phyloP scores from a whole-genome alignment of 164 flowering plant genomes.

The Aristolochia fimbriata region DNA sequence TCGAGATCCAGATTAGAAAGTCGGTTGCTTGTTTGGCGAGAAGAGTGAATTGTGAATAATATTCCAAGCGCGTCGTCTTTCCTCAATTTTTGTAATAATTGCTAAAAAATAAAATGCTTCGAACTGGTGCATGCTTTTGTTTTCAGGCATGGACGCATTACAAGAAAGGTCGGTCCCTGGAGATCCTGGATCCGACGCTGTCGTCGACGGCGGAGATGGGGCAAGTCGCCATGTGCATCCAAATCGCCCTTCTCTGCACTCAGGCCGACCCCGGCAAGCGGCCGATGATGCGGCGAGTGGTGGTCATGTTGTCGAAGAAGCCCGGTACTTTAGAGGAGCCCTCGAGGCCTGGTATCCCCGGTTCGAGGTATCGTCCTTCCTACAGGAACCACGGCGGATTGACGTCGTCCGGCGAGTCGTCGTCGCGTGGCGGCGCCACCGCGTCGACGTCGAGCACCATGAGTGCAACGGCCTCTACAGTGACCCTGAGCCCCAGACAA shows the following conservation, averaged over 20 bases:
- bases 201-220: conserved; percentile 33
- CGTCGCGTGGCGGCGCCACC: conserved; percentile 20
- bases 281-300: conserved; percentile 66
- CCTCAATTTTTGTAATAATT: neutral
- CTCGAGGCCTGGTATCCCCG: conserved; percentile 57
- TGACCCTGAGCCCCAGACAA: conserved; percentile 10
- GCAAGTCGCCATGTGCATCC: conserved; percentile 57
- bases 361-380: conserved; percentile 40
- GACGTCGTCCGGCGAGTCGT: conserved; percentile 7
- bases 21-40: neutral
- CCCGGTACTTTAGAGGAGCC: conserved; percentile 63
- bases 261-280: conserved; percentile 66
- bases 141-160: neutral
- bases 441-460: conserved; percentile 21
- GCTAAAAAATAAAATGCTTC: neutral
- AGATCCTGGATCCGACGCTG: conserved; percentile 54
- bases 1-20: too few species aligned
- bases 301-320: conserved; percentile 49
- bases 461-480: conserved; percentile 17
- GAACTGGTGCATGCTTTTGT: neutral
- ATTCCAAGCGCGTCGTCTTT: neutral
- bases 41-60: neutral
- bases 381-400: conserved; percentile 12
- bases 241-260: conserved; percentile 66
- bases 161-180: conserved; percentile 54